A percentile compares a stretch with the other conserved stretches of the same genome.
Conservation (phyloP, 2,329 filamentous ascomycete genomes). For the Botrytis elliptica region DNA sequence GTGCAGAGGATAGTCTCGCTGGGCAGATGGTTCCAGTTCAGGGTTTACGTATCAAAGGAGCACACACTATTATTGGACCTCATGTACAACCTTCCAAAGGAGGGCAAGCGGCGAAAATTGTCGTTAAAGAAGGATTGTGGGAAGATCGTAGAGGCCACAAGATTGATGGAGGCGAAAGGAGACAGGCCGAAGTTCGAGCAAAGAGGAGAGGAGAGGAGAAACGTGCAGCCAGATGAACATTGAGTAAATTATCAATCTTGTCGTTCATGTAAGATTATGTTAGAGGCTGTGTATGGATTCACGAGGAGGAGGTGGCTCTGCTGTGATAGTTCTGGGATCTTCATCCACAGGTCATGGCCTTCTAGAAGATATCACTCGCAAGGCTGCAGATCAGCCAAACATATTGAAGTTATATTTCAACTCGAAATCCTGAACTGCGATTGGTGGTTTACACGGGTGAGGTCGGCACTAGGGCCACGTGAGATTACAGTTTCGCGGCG, state of each 20-base stretch:
- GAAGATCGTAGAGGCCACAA: constrained; percentile 83
- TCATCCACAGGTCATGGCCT: constrained; percentile 5
- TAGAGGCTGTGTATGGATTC: constrained; percentile 29
- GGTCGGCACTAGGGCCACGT: background rate
- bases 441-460: background rate
- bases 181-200: constrained; percentile 79
- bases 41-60: constrained; percentile 67
- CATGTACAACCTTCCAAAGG: constrained; percentile 69
- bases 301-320: constrained; percentile 16
- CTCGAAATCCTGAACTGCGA: background rate
- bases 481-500: constrained; percentile 16
- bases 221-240: constrained; percentile 46
- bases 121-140: constrained; percentile 85
- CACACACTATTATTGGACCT: constrained; percentile 70
- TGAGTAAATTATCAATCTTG: constrained; percentile 19
- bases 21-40: constrained; percentile 53
- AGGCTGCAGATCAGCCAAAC: constrained; percentile 9
- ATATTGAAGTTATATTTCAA: constrained; percentile 10
- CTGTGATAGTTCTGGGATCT: constrained; percentile 16
- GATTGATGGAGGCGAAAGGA: constrained; percentile 93
- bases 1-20: constrained; percentile 37
- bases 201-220: constrained; percentile 76
- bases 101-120: constrained; percentile 62
- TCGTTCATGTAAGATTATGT: constrained; percentile 34
- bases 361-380: constrained; percentile 1